A percentile compares a stretch with the other conserved stretches of the same genome.
Evolutionary conservation across 2,329 filamentous ascomycete species (phyloP).

Genomic region (Paecilomyces formosus): DNA sequence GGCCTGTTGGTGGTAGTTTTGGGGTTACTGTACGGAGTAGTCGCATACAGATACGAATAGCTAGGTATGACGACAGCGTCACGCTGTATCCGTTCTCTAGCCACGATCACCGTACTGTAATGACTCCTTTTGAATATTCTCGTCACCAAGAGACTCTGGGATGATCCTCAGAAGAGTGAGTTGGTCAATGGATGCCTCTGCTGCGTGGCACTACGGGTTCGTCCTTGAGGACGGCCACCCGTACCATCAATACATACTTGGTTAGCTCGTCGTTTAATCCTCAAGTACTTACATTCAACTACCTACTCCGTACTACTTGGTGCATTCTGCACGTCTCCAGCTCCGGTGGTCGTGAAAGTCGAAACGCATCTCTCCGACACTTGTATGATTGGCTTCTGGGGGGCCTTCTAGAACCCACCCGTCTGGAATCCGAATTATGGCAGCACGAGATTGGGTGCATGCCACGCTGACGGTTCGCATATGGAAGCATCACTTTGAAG

Average conservation of each 20-base stretch:
- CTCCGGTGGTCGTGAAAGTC: background rate
- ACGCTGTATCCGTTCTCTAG: background rate
- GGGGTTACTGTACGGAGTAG: background rate
- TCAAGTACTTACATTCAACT: background rate
- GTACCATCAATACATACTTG: background rate
- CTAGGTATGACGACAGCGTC: background rate
- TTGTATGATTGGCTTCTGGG: background rate
- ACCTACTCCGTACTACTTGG: background rate
- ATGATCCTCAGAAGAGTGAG: background rate
- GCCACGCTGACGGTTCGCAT: conserved; percentile 6
- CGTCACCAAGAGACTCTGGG: background rate
- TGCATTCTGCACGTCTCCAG: background rate
- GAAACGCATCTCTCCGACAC: background rate
- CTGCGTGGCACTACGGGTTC: background rate
- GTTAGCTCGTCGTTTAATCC: background rate
- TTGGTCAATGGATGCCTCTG: background rate
- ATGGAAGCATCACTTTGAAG: conserved; percentile 17
- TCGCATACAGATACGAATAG: background rate
- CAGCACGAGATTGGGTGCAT: conserved; percentile 9
- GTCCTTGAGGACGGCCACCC: background rate
- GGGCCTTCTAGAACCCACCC: background rate
- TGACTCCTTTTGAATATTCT: background rate
- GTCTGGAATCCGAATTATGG: background rate
- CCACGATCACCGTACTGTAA: background rate
- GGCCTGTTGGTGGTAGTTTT: background rate